These are phyloP conservation scores for Azolla pinnata DNA, from an alignment of 75 land plant genomes.

Conservation along the genomic window DNA sequence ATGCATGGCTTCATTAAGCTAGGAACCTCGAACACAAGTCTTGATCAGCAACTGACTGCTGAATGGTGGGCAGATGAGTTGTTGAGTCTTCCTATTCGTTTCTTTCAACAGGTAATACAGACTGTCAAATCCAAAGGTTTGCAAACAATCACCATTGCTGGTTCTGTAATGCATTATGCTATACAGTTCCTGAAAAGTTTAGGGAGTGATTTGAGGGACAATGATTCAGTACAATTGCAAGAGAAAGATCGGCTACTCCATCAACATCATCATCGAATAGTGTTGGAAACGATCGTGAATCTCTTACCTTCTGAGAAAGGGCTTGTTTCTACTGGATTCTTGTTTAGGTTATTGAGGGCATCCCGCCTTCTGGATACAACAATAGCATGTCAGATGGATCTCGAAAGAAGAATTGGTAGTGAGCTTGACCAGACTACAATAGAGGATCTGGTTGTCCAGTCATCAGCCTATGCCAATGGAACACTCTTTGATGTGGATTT, in stretches of 20 bases:
- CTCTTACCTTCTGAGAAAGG: conserved; percentile 11
- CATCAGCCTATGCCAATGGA: not conserved
- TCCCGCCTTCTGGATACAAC: not conserved
- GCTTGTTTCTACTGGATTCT: not conserved
- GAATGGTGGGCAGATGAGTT: conserved; percentile 35
- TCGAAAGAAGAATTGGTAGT: conserved; percentile 10
- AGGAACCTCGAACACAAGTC: too few species aligned
- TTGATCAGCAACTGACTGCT: not conserved
- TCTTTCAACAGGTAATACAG: conserved; percentile 24
- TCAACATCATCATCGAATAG: conserved; percentile 9
- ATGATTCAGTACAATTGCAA: conserved; percentile 23
- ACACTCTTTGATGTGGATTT: conserved; percentile 17
- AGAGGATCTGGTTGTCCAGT: conserved; percentile 8
- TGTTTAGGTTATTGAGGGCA: conserved; percentile 8
- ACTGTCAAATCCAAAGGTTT: conserved; percentile 26
- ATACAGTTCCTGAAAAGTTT: conserved; percentile 23
- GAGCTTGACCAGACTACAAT: conserved; percentile 9
- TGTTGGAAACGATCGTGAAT: not conserved
- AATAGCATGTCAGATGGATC: conserved; percentile 3
- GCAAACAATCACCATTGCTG: conserved; percentile 17
- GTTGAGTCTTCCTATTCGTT: conserved; percentile 20
- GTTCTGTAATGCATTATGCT: conserved; percentile 28
- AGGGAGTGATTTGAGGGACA: conserved; percentile 36
- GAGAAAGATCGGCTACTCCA: conserved; percentile 7
- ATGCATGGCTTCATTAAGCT: too few species aligned